Conservation (phyloP, 164 flowering plant species). For the Nymphaea colorata region DNA sequence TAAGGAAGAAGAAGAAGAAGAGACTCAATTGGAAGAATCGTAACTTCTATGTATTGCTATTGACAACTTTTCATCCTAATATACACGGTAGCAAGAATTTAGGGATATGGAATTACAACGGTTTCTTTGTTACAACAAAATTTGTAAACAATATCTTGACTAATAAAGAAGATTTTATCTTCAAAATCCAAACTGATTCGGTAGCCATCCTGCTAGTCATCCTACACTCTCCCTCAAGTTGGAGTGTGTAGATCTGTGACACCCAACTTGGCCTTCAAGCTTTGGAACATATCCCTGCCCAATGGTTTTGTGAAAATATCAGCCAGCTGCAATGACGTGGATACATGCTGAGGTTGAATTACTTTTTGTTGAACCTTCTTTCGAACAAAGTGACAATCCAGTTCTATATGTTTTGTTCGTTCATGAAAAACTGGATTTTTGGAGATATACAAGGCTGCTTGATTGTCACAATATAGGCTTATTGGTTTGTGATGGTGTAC, state of each 20-base stretch:
- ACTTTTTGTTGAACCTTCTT: background rate
- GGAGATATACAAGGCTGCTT: slow-evolving; percentile 17
- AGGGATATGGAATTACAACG: no score
- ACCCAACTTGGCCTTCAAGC: background rate
- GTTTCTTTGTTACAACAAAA: no score
- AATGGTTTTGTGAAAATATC: background rate
- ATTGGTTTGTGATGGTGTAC: background rate
- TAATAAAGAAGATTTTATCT: no score
- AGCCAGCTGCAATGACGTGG: background rate
- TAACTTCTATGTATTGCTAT: no score
- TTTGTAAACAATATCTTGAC: no score
- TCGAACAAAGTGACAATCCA: slow-evolving; percentile 1
- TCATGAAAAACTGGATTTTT: background rate
- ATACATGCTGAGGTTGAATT: background rate
- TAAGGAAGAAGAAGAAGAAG: no score
- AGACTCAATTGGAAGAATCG: no score
- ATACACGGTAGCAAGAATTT: no score
- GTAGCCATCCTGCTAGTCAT: no score
- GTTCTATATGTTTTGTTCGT: background rate
- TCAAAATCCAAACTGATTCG: no score
- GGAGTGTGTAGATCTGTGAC: background rate
- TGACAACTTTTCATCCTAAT: no score
- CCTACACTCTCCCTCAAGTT: background rate
- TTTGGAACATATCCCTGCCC: background rate
- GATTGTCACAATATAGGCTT: slow-evolving; percentile 3